Evolutionary conservation across 2,329 filamentous ascomycete species (phyloP).

Genomic region (Microcyclosporella mali): DNA sequence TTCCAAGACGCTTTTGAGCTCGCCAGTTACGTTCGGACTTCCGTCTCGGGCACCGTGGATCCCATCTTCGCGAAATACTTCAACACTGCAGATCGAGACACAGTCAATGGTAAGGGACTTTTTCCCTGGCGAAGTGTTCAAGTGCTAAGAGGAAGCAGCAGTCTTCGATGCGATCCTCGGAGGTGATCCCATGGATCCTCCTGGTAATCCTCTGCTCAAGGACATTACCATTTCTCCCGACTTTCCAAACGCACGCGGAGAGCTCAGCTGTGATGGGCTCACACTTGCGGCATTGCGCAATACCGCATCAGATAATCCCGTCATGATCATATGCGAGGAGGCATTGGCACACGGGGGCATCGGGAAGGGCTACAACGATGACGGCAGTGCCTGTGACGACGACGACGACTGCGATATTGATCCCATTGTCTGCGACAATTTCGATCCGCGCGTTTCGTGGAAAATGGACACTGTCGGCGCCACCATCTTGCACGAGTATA

Average conservation of each 20-base stretch:
- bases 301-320: too few relatives aligned
- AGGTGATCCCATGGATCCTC: not conserved
- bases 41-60: not conserved
- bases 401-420: not conserved
- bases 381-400: too few relatives aligned
- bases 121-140: too few relatives aligned
- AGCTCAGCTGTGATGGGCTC: too few relatives aligned
- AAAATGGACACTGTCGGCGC: slow-evolving; percentile 7
- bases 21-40: not conserved
- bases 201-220: not conserved
- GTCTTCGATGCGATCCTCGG: slow-evolving; percentile 3
- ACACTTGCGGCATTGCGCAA: too few relatives aligned
- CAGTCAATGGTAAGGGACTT: too few relatives aligned
- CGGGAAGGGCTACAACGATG: too few relatives aligned
- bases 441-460: slow-evolving; percentile 4
- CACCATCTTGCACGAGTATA: slow-evolving; percentile 7
- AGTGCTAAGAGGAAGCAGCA: not conserved
- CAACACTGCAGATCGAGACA: not conserved
- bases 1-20: slow-evolving; percentile 1
- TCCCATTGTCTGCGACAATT: not conserved
- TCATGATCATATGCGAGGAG: too few relatives aligned
- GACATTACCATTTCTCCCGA: not conserved
- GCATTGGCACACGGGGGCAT: too few relatives aligned
- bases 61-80: slow-evolving; percentile 1
- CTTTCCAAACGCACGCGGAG: not conserved